phyloP scores from a whole-genome alignment of 257 asterid genomes.

The Mitragyna speciosa region DNA sequence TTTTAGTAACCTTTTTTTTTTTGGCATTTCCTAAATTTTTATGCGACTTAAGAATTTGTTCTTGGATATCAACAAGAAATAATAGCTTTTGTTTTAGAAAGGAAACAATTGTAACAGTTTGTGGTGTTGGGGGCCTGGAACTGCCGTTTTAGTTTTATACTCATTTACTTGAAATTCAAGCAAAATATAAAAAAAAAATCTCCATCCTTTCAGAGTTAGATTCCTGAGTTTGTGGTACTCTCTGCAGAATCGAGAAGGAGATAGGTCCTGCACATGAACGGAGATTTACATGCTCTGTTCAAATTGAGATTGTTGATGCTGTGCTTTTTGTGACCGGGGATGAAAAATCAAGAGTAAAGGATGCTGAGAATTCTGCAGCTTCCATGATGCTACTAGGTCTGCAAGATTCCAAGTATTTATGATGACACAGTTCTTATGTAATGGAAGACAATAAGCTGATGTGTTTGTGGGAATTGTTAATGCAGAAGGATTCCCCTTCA shows the following conservation, averaged over 20 bases:
- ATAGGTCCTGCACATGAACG: constrained; percentile 57
- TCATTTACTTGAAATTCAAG: neutral
- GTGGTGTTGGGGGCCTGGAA: neutral
- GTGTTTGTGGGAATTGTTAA: neutral
- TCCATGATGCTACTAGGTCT: constrained; percentile 51
- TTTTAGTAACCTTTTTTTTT: neutral
- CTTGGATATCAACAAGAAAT: neutral
- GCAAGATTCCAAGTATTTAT: constrained; percentile 32
- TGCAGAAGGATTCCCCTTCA: neutral
- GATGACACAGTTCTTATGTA: constrained; percentile 5
- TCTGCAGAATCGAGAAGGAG: constrained; percentile 53
- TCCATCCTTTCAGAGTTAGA: neutral
- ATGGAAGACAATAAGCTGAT: neutral
- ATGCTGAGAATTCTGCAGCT: constrained; percentile 89
- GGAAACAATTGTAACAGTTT: too few relatives aligned
- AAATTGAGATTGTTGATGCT: constrained; percentile 36
- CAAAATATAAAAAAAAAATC: neutral
- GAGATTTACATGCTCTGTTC: constrained; percentile 63
- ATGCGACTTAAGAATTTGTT: neutral
- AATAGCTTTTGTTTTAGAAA: neutral
- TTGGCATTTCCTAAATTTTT: neutral
- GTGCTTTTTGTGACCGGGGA: constrained; percentile 39
- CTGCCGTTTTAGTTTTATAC: neutral
- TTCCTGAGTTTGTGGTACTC: constrained; percentile 9
- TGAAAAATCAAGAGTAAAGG: constrained; percentile 54